phyloP scores from a whole-genome alignment of 331 rosid species.

The Arachis monticola region DNA sequence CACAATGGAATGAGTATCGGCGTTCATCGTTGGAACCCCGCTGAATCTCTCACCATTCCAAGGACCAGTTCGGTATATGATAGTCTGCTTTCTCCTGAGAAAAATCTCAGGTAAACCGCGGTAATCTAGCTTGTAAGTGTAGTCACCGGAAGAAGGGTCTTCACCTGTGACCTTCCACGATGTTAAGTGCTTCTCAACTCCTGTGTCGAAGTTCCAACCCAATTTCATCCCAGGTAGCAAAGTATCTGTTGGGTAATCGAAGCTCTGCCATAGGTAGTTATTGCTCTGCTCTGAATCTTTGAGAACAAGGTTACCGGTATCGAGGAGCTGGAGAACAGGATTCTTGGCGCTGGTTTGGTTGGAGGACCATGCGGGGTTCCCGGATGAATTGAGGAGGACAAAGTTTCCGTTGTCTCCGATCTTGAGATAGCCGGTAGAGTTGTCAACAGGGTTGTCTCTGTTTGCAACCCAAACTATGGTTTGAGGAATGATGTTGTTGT shows the following conservation, averaged over 20 bases:
- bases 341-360: constrained; percentile 41
- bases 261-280: constrained; percentile 74
- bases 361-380: constrained; percentile 53
- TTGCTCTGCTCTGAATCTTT: constrained; percentile 33
- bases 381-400: constrained; percentile 31
- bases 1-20: constrained; percentile 23
- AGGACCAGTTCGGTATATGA: constrained; percentile 56
- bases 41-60: constrained; percentile 76
- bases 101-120: constrained; percentile 67
- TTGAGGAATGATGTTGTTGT: constrained; percentile 39
- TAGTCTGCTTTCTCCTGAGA: constrained; percentile 8
- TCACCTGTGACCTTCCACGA: constrained; percentile 50
- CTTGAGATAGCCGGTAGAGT: constrained; percentile 43
- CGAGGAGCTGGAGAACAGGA: constrained; percentile 61
- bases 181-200: constrained; percentile 49
- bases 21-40: constrained; percentile 75
- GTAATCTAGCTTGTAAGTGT: constrained; percentile 50
- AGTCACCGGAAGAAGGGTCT: constrained; percentile 69
- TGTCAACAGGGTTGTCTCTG: constrained; percentile 63
- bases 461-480: constrained; percentile 79
- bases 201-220: constrained; percentile 65
- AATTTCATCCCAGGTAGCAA: constrained; percentile 71
- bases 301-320: constrained; percentile 68
- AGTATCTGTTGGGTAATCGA: constrained; percentile 72
- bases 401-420: constrained; percentile 44